Evolutionary conservation across 1,284 basidiomycete genomes (phyloP), one percentile per base, ranked within the genome.

Genomic region (Rhodotorula sp.): DNA sequence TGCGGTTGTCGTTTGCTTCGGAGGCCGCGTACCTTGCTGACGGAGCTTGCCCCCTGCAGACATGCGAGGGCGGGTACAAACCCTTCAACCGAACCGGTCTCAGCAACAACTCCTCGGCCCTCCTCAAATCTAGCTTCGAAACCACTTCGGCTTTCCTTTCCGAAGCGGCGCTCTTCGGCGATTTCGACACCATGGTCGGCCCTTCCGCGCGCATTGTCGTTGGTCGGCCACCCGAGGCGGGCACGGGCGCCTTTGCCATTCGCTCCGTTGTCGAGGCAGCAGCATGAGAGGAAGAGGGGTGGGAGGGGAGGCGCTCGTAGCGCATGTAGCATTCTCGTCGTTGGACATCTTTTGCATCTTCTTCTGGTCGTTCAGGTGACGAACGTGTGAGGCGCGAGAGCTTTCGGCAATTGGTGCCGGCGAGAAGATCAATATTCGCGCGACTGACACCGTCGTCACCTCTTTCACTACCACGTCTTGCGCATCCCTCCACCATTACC

Each of bases 71-170:
- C 58, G 93, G 91, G 41, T 99, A 96, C 85, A 92, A 92, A 81
- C 94, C 97, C 3, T 99, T 99, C 85, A 99, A 97, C 82, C 90
- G 97, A 64, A 93, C 90, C 71, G 97, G 97, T 75, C 91, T 99
- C 71, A 90, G 92, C 27, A 89, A 90, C 67, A 92, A 93, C 81
- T 89, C 92, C 13, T 97, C 94, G 42, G 93, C 96, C 7, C 85
- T 99, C 60, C 88, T 98, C 72, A 99, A 99, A 83, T 96, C 97
- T 4, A 95, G 92, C 10, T 99, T 92, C 82, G 97, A 99, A 52
- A 98, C 94, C 16, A 99, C 97, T 0, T 92, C 91, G n/a, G 87
- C 90, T 2, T 97, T 99, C 86, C 83, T 99, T 77, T 92, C 93
- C 16, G 94, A 97, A 74, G 95, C 96, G 21, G 93, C 94, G 0